These are phyloP conservation scores for Cystobasidium sp. DNA, from an alignment of 1,284 basidiomycete genomes.

Conservation along the genomic window DNA sequence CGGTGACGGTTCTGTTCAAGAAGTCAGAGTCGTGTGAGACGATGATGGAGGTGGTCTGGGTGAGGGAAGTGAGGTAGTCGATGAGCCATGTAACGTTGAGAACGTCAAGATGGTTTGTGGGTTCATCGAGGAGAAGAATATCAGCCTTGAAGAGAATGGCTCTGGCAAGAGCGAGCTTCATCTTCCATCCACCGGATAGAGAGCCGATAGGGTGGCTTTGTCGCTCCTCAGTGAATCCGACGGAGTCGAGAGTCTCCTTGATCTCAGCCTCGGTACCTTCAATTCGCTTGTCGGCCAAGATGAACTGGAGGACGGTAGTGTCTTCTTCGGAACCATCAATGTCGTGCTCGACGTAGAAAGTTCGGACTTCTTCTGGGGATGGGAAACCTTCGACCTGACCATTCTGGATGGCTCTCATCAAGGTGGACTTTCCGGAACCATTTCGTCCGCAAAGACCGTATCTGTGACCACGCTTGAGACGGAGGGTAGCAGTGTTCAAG, in stretches of 20 bases:
- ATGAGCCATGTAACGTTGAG: slow-evolving; percentile 97
- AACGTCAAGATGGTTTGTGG: slow-evolving; percentile 97
- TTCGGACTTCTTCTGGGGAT: slow-evolving; percentile 90
- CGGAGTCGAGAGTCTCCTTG: slow-evolving; percentile 78
- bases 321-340: slow-evolving; percentile 94
- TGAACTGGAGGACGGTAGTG: slow-evolving; percentile 87
- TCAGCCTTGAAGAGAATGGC: slow-evolving; percentile 99
- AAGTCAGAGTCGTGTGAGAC: slow-evolving; percentile 88
- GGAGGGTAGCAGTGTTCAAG: slow-evolving; percentile 92
- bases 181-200: slow-evolving; percentile 99
- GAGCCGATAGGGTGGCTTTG: slow-evolving; percentile 84
- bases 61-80: slow-evolving; percentile 87
- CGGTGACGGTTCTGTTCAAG: slow-evolving; percentile 98
- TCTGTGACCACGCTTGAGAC: slow-evolving; percentile 97
- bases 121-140: slow-evolving; percentile 94
- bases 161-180: slow-evolving; percentile 98
- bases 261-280: slow-evolving; percentile 72
- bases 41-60: slow-evolving; percentile 81
- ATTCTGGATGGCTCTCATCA: slow-evolving; percentile 67
- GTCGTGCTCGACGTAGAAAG: slow-evolving; percentile 95
- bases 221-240: slow-evolving; percentile 87
- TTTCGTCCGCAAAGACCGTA: slow-evolving; percentile 98
- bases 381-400: slow-evolving; percentile 98
- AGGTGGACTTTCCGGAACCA: slow-evolving; percentile 97
- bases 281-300: slow-evolving; percentile 83